Base-by-base conservation (phyloP, 1,284 basidiomycete genomes). In the Tetrapyrgos nigripes region DNA sequence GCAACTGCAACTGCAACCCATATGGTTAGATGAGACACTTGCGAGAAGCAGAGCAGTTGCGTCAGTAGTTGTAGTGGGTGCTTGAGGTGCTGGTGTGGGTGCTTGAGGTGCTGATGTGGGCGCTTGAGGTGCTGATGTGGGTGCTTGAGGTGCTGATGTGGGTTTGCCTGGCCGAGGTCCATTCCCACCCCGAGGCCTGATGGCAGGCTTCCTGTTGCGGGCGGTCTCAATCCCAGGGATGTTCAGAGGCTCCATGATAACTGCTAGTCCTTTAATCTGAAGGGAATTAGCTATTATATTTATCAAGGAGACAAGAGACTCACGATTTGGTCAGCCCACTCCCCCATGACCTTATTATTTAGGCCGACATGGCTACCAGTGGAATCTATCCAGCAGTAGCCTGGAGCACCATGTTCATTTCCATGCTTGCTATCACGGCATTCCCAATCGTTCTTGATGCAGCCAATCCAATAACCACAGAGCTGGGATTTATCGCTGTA, bases 381-480 rank as follows among this genome's bases (percentile, higher is more conserved):
- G 4, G 27, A 4, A 33, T 50, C 28, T 4, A 66, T 51, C 37
- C 62, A 70, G 51, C 70, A 71, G 48, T 62, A 56, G 3, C 70
- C 70, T 1, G 49, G 28, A 21, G 66, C 66, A 19, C 69, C 65
- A 60, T 69, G 62, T 57, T 73, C 67, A 14, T 67, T 66, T 21
- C 45, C 46, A 49, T 72, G 71, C n/a, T 55, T n/a, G n/a, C n/a
- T n/a, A n/a, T n/a, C n/a, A n/a, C n/a, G n/a, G n/a, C n/a, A n/a
- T n/a, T n/a, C n/a, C n/a, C n/a, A n/a, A n/a, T n/a, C n/a, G n/a
- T n/a, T n/a, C n/a, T n/a, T n/a, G n/a, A n/a, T n/a, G n/a, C n/a
- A n/a, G n/a, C n/a, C n/a, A n/a, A n/a, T n/a, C n/a, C n/a, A n/a
- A n/a, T n/a, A n/a, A n/a, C n/a, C n/a, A n/a, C n/a, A n/a, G n/a